Evolutionary conservation across 352 stramenopile genomes (phyloP).

Genomic region (Globisporangium recalcitrans): DNA sequence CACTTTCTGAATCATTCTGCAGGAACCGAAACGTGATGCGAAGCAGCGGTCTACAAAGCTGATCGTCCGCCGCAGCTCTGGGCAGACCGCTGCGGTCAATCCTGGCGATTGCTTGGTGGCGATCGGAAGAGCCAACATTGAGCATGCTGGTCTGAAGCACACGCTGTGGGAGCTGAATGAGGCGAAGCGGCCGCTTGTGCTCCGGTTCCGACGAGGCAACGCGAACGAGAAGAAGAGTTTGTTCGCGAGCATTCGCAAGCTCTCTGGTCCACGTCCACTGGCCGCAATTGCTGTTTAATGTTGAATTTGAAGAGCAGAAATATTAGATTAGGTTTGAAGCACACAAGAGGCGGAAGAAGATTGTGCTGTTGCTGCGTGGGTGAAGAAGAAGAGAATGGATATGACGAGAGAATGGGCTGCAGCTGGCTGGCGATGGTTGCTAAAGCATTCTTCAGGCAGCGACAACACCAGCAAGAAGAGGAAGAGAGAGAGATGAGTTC

Average conservation of each 20-base stretch:
- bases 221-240: constrained; percentile 73
- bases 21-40: constrained; percentile 35
- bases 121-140: constrained; percentile 79
- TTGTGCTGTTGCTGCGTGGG: constrained; percentile 4
- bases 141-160: constrained; percentile 81
- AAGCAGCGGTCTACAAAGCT: constrained; percentile 55
- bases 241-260: constrained; percentile 45
- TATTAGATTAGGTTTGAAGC: constrained; percentile 10
- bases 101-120: constrained; percentile 77
- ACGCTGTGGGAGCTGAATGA: constrained; percentile 83
- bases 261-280: constrained; percentile 21
- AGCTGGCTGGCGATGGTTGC: background rate
- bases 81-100: constrained; percentile 67
- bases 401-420: background rate
- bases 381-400: background rate
- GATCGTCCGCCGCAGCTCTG: constrained; percentile 70
- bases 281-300: constrained; percentile 46
- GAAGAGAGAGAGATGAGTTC: background rate
- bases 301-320: background rate
- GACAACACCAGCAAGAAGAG: background rate
- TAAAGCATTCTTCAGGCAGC: background rate
- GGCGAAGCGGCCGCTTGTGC: constrained; percentile 57
- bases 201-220: constrained; percentile 78
- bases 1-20: constrained; percentile 5
- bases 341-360: background rate